These are phyloP conservation scores for Phylloboletellus chloephorus DNA, from an alignment of 1,284 basidiomycete species.

Conservation along the genomic window DNA sequence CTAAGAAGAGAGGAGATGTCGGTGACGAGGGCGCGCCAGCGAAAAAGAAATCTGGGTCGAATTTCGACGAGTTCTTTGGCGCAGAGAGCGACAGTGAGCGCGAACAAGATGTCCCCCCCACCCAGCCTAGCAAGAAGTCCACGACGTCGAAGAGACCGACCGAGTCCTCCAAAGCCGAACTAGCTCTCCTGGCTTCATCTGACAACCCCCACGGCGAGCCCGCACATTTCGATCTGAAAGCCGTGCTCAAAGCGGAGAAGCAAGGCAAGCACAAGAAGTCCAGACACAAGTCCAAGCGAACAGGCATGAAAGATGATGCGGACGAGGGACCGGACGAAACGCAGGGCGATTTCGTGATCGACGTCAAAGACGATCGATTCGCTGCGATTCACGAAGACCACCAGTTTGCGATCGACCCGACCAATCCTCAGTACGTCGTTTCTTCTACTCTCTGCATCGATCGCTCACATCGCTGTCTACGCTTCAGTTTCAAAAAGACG, in stretches of 20 bases:
- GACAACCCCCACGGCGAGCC: constrained; percentile 52
- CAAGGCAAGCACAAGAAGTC: constrained; percentile 51
- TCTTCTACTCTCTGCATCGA: background rate
- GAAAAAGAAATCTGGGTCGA: constrained; percentile 22
- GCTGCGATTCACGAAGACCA: constrained; percentile 84
- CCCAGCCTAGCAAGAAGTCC: constrained; percentile 22
- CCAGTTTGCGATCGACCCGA: constrained; percentile 93
- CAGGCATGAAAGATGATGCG: constrained; percentile 39
- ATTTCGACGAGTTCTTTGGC: constrained; percentile 61
- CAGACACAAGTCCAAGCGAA: constrained; percentile 35
- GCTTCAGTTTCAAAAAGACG: constrained; percentile 78
- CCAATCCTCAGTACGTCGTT: constrained; percentile 79
- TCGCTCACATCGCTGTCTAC: background rate
- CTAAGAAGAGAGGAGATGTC: constrained; percentile 30
- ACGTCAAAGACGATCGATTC: constrained; percentile 89
- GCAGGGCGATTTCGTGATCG: constrained; percentile 77
- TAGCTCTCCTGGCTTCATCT: constrained; percentile 58
- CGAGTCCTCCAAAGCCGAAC: constrained; percentile 44
- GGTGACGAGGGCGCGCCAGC: constrained; percentile 22
- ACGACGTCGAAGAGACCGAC: constrained; percentile 8
- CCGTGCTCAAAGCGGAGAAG: constrained; percentile 85
- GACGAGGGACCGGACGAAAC: constrained; percentile 50
- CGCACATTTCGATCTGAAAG: constrained; percentile 89
- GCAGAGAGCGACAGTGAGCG: constrained; percentile 39
- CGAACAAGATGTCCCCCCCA: constrained; percentile 29